Percentiles rank a stretch among this genome's conserved stretches.
These are phyloP conservation scores for Clitoria ternatea DNA, from an alignment of 306 rosid genomes.

Conservation along the genomic window DNA sequence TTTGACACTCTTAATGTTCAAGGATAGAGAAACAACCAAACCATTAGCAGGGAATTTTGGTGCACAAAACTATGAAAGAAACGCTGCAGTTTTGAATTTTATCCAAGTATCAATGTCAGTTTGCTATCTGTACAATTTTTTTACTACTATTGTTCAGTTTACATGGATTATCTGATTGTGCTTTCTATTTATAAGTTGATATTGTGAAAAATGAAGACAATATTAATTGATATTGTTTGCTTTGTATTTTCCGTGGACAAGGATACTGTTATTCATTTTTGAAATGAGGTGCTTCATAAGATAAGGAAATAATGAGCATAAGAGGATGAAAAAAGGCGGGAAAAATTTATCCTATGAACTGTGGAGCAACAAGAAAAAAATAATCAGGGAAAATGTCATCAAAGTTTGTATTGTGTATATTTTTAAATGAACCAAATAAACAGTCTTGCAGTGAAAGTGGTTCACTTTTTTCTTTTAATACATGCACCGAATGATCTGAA, in stretches of 20 bases:
- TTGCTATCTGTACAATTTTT: neutral
- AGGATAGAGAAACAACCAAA: neutral
- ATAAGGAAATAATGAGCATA: neutral
- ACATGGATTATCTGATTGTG: neutral
- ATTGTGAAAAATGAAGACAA: neutral
- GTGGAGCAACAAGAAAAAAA: neutral
- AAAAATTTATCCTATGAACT: too few relatives aligned
- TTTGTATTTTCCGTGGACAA: neutral
- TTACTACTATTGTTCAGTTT: neutral
- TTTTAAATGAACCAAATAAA: neutral
- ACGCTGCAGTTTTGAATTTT: neutral
- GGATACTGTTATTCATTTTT: neutral
- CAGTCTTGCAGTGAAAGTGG: neutral
- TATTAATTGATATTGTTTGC: neutral
- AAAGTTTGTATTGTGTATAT: slow-evolving; percentile 7
- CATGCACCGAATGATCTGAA: neutral
- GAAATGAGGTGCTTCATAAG: neutral
- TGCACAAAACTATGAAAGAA: neutral
- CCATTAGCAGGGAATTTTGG: neutral
- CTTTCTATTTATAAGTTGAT: neutral
- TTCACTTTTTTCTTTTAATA: neutral
- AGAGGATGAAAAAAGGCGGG: too few relatives aligned
- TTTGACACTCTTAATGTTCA: slow-evolving; percentile 8
- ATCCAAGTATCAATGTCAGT: neutral
- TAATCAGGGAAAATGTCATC: neutral